phyloP scores from a whole-genome alignment of 1,139 yeast species.

The Groenewaldozyma auringiensis region DNA sequence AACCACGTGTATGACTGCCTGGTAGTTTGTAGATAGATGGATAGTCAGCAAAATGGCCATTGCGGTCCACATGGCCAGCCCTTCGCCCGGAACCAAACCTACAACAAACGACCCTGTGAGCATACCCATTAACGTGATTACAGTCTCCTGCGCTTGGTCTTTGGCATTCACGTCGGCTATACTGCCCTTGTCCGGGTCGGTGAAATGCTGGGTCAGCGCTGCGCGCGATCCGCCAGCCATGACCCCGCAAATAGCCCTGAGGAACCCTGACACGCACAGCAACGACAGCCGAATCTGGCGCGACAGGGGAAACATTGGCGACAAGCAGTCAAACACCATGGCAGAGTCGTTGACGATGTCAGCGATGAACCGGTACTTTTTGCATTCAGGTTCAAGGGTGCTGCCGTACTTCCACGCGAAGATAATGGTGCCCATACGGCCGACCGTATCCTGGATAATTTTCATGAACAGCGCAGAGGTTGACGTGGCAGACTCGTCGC shows the following conservation, averaged over 20 bases:
- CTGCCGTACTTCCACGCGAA: slow-evolving; percentile 35
- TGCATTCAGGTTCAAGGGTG: slow-evolving; percentile 33
- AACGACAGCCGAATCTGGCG: slow-evolving; percentile 21
- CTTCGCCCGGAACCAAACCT: slow-evolving; percentile 27
- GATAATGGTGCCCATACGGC: slow-evolving; percentile 33
- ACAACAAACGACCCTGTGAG: slow-evolving; percentile 32
- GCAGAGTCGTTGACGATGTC: slow-evolving; percentile 34
- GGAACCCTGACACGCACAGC: slow-evolving; percentile 31
- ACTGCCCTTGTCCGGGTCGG: slow-evolving; percentile 29
- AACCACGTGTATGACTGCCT: slow-evolving; percentile 31
- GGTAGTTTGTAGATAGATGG: slow-evolving; percentile 32
- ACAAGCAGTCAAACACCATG: slow-evolving; percentile 30
- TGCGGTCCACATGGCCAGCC: slow-evolving; percentile 27
- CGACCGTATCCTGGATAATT: slow-evolving; percentile 32
- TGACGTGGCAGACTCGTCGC: slow-evolving; percentile 33
- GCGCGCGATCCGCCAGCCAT: slow-evolving; percentile 36
- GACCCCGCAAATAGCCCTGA: slow-evolving; percentile 33
- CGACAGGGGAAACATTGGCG: slow-evolving; percentile 29
- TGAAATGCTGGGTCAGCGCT: slow-evolving; percentile 35
- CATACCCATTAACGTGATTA: slow-evolving; percentile 33
- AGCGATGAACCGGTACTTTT: slow-evolving; percentile 32
- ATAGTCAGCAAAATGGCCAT: slow-evolving; percentile 23
- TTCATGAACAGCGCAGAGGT: slow-evolving; percentile 34
- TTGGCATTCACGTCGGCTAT: slow-evolving; percentile 35
- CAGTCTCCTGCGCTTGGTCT: slow-evolving; percentile 35